phyloP scores from a whole-genome alignment of 1,139 yeast species.

The Citeromyces hawaiiensis region DNA sequence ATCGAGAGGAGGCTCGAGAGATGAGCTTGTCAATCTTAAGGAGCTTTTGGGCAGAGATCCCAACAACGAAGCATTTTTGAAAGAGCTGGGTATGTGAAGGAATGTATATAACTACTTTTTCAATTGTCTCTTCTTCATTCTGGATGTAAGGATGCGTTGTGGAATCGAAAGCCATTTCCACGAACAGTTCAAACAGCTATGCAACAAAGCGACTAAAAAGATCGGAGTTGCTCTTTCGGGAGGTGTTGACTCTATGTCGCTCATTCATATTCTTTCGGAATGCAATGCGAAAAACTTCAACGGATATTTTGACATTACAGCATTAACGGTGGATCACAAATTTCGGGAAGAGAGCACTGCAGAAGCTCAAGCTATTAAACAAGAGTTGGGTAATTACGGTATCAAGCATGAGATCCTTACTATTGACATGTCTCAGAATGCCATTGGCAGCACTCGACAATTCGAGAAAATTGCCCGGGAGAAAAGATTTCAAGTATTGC shows the following conservation, averaged over 20 bases:
- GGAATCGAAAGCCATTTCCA: constrained; percentile 1
- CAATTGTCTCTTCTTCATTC: not conserved
- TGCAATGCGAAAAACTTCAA: constrained; percentile 5
- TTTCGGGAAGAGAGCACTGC: constrained; percentile 29
- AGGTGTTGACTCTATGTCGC: constrained; percentile 72
- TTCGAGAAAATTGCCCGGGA: constrained; percentile 48
- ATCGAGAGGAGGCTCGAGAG: constrained; percentile 61
- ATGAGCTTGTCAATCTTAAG: constrained; percentile 47
- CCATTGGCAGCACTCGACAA: constrained; percentile 12
- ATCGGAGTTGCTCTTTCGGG: constrained; percentile 50
- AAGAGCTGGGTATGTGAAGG: constrained; percentile 36
- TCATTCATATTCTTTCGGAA: constrained; percentile 29
- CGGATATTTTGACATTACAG: constrained; percentile 22
- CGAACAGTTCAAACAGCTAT: constrained; percentile 1
- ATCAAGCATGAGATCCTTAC: constrained; percentile 23
- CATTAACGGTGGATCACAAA: constrained; percentile 47
- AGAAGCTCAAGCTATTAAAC: constrained; percentile 34
- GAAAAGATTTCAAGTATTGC: constrained; percentile 33
- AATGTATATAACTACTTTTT: too few species aligned
- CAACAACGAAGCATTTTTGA: constrained; percentile 52
- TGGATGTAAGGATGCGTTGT: not conserved
- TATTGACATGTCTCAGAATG: constrained; percentile 19
- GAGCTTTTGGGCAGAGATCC: constrained; percentile 72
- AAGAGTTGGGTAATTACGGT: constrained; percentile 23
- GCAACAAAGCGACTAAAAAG: not conserved